These are phyloP conservation scores for Alternaria angustiovoidea DNA, from an alignment of 2,329 filamentous ascomycete species.

Conservation along the genomic window DNA sequence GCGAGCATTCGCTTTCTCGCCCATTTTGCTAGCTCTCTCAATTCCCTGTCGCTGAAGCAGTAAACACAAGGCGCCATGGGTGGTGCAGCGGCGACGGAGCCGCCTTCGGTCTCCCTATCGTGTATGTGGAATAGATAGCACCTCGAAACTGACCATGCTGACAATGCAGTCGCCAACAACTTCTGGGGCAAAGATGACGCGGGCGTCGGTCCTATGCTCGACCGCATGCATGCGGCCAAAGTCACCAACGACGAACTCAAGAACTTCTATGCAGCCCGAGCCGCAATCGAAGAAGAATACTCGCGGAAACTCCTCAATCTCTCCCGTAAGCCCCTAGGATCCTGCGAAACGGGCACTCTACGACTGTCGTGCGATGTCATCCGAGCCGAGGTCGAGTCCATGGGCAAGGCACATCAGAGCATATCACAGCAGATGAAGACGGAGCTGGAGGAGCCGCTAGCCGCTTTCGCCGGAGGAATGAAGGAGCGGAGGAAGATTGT, in stretches of 20 bases:
- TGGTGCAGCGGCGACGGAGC: conserved; percentile 65
- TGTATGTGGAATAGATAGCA: conserved; percentile 58
- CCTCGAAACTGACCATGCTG: conserved; percentile 31
- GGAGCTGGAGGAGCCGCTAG: conserved; percentile 91
- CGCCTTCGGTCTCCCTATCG: conserved; percentile 71
- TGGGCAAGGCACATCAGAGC: conserved; percentile 90
- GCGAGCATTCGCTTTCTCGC: conserved; percentile 24
- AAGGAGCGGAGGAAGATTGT: conserved; percentile 98
- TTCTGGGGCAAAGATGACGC: conserved; percentile 99
- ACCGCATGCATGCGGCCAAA: conserved; percentile 95
- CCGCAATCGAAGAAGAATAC: conserved; percentile 96
- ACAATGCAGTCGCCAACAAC: conserved; percentile 86
- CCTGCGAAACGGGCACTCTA: conserved; percentile 83
- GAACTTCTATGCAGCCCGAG: conserved; percentile 88
- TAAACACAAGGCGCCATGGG: conserved; percentile 61
- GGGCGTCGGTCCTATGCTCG: conserved; percentile 87
- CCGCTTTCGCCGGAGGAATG: conserved; percentile 91
- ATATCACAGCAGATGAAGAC: conserved; percentile 95
- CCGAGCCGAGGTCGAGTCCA: conserved; percentile 86
- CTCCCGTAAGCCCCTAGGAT: conserved; percentile 87
- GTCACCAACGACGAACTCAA: conserved; percentile 88
- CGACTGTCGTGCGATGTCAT: conserved; percentile 86
- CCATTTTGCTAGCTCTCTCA: conserved; percentile 17
- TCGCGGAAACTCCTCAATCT: conserved; percentile 85
- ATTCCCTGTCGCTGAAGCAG: conserved; percentile 29